A percentile compares a stretch with the other conserved stretches of the same genome.
Conservation (phyloP, 2,329 filamentous ascomycete genomes). For the Corinectria fuckeliana region DNA sequence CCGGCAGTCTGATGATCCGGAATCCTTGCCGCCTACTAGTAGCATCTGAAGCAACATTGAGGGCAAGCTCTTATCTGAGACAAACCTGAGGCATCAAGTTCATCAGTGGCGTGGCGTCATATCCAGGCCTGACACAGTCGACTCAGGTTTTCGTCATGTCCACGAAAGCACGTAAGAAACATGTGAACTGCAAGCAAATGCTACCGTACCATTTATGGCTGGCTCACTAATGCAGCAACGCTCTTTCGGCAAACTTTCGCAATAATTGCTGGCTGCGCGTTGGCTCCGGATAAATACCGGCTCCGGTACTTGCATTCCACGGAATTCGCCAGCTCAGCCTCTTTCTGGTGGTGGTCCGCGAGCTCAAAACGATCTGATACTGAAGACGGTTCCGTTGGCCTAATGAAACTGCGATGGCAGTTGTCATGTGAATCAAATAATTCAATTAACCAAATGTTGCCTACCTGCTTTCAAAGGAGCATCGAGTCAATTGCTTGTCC, state of each 20-base stretch:
- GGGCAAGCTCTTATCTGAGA: not conserved
- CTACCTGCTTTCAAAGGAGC: not conserved
- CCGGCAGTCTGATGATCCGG: slow-evolving; percentile 9
- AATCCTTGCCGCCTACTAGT: not conserved
- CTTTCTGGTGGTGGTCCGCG: not conserved
- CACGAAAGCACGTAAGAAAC: not conserved
- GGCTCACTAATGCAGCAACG: not conserved
- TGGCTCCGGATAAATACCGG: not conserved
- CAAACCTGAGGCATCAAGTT: not conserved
- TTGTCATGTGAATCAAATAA: not conserved
- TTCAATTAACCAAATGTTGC: not conserved
- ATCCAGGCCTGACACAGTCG: not conserved
- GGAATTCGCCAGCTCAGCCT: not conserved
- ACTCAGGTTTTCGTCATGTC: not conserved
- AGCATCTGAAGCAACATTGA: not conserved
- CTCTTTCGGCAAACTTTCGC: not conserved
- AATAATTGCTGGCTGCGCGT: not conserved
- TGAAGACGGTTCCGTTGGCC: too few relatives aligned
- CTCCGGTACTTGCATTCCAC: not conserved
- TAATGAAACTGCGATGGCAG: not conserved
- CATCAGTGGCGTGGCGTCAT: not conserved
- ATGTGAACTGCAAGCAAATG: not conserved
- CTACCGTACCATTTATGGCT: slow-evolving; percentile 7
- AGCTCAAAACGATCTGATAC: not conserved
- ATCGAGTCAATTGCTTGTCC: not conserved